phyloP scores from a whole-genome alignment of 305 asterid species.

The Solanum hybrid region DNA sequence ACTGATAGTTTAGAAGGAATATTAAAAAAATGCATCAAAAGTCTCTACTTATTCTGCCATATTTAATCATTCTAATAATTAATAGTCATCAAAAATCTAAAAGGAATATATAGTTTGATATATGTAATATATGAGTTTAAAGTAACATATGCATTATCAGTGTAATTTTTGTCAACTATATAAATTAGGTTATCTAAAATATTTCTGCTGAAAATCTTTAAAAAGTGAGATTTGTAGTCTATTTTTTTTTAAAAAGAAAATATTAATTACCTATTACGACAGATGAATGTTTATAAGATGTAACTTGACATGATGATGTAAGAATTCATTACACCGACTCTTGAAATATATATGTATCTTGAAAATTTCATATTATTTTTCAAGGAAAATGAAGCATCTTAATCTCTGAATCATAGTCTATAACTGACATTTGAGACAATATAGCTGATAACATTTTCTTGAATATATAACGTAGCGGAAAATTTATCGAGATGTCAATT shows the following conservation, averaged over 20 bases:
- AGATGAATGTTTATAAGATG: neutral
- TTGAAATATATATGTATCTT: too few species aligned
- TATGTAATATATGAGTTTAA: too few species aligned
- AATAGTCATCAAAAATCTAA: neutral
- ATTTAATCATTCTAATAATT: neutral
- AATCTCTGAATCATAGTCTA: too few species aligned
- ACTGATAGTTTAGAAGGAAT: neutral
- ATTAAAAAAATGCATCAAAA: neutral
- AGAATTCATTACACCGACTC: neutral
- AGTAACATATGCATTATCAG: too few species aligned
- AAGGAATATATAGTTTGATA: neutral
- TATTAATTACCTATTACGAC: neutral
- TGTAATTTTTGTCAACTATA: neutral
- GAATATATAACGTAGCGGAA: too few species aligned
- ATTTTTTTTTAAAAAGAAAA: too few species aligned
- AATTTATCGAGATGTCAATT: too few species aligned
- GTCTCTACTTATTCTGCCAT: neutral
- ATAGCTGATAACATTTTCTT: too few species aligned
- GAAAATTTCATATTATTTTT: neutral
- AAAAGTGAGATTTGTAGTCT: neutral
- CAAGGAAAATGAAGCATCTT: neutral
- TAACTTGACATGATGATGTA: neutral
- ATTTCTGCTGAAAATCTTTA: too few species aligned
- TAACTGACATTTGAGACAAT: too few species aligned
- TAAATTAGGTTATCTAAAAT: too few species aligned